A percentile compares a stretch with the other conserved stretches of the same genome.
Evolutionary conservation across 495 filamentous ascomycete genomes (phyloP).

Genomic region (Margaritispora aquatica): DNA sequence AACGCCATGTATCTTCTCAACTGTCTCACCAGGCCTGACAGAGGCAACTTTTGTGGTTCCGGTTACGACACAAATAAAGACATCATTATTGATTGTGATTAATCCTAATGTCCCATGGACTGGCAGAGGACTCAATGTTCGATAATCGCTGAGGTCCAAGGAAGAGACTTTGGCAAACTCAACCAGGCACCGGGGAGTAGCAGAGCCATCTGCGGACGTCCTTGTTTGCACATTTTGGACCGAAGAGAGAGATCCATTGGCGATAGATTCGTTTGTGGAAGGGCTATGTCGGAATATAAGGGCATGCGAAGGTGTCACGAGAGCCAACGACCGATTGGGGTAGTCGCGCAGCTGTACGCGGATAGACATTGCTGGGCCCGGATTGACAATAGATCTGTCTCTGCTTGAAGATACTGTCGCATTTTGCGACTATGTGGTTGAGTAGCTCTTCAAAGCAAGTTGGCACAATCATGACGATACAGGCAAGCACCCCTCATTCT

Average conservation of each 20-base stretch:
- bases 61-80: conserved; percentile 90
- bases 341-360: conserved; percentile 65
- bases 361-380: conserved; percentile 38
- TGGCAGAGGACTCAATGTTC: conserved; percentile 61
- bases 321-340: conserved; percentile 77
- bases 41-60: conserved; percentile 69
- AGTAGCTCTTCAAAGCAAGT: too few species aligned
- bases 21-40: conserved; percentile 78
- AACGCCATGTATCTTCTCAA: conserved; percentile 79
- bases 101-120: conserved; percentile 87
- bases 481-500: too few species aligned
- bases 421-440: too few species aligned
- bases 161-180: conserved; percentile 68
- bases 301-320: conserved; percentile 70
- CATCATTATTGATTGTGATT: conserved; percentile 76
- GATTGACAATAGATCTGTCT: not conserved
- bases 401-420: conserved; percentile 7
- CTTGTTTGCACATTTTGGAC: conserved; percentile 30
- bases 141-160: conserved; percentile 65
- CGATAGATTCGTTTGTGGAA: conserved; percentile 43
- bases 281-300: conserved; percentile 75
- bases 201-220: conserved; percentile 29
- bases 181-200: conserved; percentile 69
- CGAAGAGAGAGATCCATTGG: conserved; percentile 45
- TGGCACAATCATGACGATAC: too few species aligned